Conservation (phyloP, 768 basidiomycete species). For the Leccinum olivaceopallidum region DNA sequence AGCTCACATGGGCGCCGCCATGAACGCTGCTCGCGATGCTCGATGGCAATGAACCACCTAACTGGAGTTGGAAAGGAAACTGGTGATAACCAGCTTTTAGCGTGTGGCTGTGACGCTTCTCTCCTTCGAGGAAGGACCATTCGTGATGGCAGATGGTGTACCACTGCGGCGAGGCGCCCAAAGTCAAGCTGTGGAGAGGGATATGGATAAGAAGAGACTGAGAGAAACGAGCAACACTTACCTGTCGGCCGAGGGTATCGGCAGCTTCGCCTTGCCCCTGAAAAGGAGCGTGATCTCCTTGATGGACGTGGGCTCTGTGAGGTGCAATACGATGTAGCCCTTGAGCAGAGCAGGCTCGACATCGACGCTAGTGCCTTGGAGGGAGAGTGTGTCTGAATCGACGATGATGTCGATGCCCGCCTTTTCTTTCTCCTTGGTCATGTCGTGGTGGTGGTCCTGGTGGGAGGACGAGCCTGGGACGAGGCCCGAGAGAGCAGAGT, state of each 20-base stretch:
- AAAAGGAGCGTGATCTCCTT: conserved; percentile 85
- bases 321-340: conserved; percentile 77
- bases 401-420: conserved; percentile 76
- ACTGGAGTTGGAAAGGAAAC: conserved; percentile 88
- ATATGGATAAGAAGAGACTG: conserved; percentile 2
- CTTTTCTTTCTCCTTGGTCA: conserved; percentile 46
- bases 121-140: conserved; percentile 91
- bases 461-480: conserved; percentile 22
- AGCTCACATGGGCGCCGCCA: conserved; percentile 70
- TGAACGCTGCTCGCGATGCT: conserved; percentile 55
- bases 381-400: conserved; percentile 63
- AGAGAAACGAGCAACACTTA: conserved; percentile 37
- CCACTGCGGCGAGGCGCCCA: conserved; percentile 41
- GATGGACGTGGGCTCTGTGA: conserved; percentile 80
- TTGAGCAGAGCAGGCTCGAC: conserved; percentile 80
- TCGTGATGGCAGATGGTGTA: conserved; percentile 79
- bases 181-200: conserved; percentile 15
- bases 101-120: conserved; percentile 76
- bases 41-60: conserved; percentile 86
- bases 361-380: conserved; percentile 81
- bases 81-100: conserved; percentile 94
- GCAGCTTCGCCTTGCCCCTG: conserved; percentile 77
- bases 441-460: conserved; percentile 36
- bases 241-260: conserved; percentile 57
- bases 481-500: conserved; percentile 38